A percentile compares a stretch with the other conserved stretches of the same genome.
Evolutionary conservation across 192 early-diverging fungal genomes (phyloP).

Genomic region (Coemansia sp.): DNA sequence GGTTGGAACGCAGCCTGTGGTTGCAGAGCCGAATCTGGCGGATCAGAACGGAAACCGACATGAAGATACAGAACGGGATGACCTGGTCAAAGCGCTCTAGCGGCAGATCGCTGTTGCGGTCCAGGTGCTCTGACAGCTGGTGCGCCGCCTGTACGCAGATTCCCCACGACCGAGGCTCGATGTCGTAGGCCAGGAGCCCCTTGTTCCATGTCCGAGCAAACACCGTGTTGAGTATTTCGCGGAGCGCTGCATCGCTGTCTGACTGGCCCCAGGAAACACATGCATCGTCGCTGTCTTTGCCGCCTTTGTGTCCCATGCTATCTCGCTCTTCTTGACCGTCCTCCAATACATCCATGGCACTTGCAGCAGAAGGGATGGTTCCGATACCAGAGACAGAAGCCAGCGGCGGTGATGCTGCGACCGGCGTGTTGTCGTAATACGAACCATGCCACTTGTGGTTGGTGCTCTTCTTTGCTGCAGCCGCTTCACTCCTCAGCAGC

Average conservation of each 20-base stretch:
- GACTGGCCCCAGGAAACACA: background rate
- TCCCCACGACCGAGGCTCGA: conserved; percentile 37
- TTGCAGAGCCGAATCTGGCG: conserved; percentile 47
- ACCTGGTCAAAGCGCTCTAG: conserved; percentile 55
- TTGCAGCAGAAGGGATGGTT: background rate
- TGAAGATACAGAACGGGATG: conserved; percentile 56
- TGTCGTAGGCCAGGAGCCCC: conserved; percentile 46
- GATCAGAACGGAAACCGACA: conserved; percentile 49
- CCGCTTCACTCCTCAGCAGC: conserved; percentile 11
- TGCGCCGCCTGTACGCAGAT: conserved; percentile 34
- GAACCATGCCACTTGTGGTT: background rate
- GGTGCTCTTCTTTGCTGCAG: background rate
- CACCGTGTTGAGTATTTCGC: conserved; percentile 45
- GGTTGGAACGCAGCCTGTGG: conserved; percentile 8
- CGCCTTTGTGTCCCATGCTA: background rate
- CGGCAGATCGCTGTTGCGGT: conserved; percentile 48
- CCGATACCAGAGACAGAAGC: background rate
- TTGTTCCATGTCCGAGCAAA: conserved; percentile 55
- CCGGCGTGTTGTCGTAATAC: background rate
- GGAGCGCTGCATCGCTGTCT: conserved; percentile 36
- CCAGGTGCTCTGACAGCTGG: conserved; percentile 43
- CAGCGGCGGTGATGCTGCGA: background rate
- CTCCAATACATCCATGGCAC: background rate
- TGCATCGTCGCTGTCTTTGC: background rate
- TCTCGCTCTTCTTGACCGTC: background rate